A percentile compares a stretch with the other conserved stretches of the same genome.
These are phyloP conservation scores for Cajanus cajan DNA, from an alignment of 306 rosid species.

Conservation along the genomic window DNA sequence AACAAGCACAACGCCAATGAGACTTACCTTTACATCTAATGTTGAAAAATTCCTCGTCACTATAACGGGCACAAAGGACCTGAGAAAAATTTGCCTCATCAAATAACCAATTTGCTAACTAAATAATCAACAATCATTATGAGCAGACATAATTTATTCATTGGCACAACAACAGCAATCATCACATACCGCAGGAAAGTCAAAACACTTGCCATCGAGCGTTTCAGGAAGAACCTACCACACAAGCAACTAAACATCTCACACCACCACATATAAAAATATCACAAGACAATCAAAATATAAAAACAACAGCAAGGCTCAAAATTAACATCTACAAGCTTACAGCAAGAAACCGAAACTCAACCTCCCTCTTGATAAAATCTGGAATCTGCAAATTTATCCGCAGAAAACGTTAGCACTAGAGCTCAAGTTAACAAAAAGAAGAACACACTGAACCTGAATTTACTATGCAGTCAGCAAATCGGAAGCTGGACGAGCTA, in stretches of 20 bases:
- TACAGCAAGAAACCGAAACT: slow-evolving; percentile 89
- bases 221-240: slow-evolving; percentile 72
- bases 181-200: slow-evolving; percentile 61
- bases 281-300: background rate
- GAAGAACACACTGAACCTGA: slow-evolving; percentile 1
- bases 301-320: background rate
- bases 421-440: slow-evolving; percentile 3
- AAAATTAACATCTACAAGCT: slow-evolving; percentile 34
- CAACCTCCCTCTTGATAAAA: slow-evolving; percentile 78
- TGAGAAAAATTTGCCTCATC: slow-evolving; percentile 27
- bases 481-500: no score
- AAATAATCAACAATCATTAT: background rate
- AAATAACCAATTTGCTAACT: background rate
- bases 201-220: slow-evolving; percentile 62
- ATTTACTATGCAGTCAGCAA: background rate
- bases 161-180: background rate
- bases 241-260: slow-evolving; percentile 15
- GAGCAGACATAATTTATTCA: background rate
- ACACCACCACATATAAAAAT: background rate
- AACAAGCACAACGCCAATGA: background rate
- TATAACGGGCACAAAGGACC: slow-evolving; percentile 90
- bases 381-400: slow-evolving; percentile 73
- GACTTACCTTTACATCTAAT: slow-evolving; percentile 77
- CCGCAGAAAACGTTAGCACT: slow-evolving; percentile 18
- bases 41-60: slow-evolving; percentile 81